Conservation (phyloP, 2,329 filamentous ascomycete species). For the Lachnellula subtilissima region DNA sequence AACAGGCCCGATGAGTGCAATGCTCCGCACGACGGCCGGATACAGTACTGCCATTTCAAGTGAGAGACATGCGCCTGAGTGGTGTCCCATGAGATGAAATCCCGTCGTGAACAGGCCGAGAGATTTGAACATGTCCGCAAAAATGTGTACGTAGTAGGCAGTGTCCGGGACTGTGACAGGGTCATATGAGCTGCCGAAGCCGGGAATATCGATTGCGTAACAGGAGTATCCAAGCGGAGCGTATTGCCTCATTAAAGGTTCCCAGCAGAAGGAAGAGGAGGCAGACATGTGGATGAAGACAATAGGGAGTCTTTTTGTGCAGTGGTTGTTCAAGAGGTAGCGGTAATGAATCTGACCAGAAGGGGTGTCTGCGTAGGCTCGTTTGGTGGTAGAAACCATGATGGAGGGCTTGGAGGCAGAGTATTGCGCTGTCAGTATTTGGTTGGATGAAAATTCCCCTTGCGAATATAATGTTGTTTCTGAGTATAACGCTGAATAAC, state of each 20-base stretch:
- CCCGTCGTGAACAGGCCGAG: neutral
- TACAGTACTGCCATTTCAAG: slow-evolving; percentile 3
- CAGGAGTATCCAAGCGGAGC: slow-evolving; percentile 1
- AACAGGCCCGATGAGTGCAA: neutral
- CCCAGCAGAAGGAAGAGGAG: neutral
- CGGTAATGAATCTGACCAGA: slow-evolving; percentile 7
- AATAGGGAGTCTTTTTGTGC: neutral
- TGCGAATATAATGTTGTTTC: no score
- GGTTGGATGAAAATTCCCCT: no score
- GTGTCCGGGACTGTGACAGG: neutral
- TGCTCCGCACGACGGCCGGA: neutral
- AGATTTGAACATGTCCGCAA: neutral
- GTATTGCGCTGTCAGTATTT: no score
- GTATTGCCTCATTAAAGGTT: slow-evolving; percentile 3
- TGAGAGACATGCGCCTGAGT: slow-evolving; percentile 4
- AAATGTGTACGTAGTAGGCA: slow-evolving; percentile 4
- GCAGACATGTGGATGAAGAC: slow-evolving; percentile 6
- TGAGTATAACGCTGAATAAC: no score
- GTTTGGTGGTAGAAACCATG: neutral
- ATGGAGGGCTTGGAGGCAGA: no score
- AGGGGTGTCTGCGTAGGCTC: neutral
- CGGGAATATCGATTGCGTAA: slow-evolving; percentile 6
- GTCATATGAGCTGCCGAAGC: slow-evolving; percentile 4
- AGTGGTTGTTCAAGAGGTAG: neutral
- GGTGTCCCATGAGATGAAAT: slow-evolving; percentile 7